Conservation (phyloP, 2,329 filamentous ascomycete species). For the Neopestalotiopsis rosae region DNA sequence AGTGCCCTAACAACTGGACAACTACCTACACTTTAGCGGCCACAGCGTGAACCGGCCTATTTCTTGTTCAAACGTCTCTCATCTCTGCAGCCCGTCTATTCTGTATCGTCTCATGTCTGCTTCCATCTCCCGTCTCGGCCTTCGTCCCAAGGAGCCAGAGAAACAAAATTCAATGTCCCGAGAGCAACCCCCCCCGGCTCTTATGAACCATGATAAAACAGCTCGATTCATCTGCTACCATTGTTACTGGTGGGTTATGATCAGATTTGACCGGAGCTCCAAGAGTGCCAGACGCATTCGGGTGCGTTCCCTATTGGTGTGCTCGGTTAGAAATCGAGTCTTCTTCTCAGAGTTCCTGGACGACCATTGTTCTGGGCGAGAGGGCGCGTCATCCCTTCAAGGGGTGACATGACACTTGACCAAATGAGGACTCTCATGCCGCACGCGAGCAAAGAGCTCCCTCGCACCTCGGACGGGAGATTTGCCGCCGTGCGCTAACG, state of each 20-base stretch:
- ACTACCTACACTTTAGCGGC: neutral
- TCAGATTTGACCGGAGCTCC: slow-evolving; percentile 11
- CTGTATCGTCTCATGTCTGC: neutral
- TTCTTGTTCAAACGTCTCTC: neutral
- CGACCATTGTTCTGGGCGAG: slow-evolving; percentile 1
- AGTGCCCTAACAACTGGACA: no score
- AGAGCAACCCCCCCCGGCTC: neutral
- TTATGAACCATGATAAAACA: neutral
- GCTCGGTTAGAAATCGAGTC: neutral
- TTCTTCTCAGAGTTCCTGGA: neutral
- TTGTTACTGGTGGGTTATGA: slow-evolving; percentile 11
- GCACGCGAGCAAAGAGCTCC: slow-evolving; percentile 9
- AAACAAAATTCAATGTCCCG: neutral
- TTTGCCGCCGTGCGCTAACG: slow-evolving; percentile 14
- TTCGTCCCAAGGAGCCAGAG: neutral
- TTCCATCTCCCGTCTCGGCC: neutral
- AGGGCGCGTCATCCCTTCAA: neutral
- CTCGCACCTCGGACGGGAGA: slow-evolving; percentile 9
- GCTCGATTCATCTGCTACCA: neutral
- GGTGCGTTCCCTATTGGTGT: slow-evolving; percentile 12
- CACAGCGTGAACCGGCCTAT: neutral
- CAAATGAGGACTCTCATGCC: neutral
- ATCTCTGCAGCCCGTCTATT: neutral
- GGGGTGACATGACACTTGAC: slow-evolving; percentile 1
- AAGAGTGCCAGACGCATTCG: slow-evolving; percentile 12